A percentile compares a stretch with the other conserved stretches of the same genome.
phyloP scores from a whole-genome alignment of 768 basidiomycete genomes.

The Lenzites betulinus region DNA sequence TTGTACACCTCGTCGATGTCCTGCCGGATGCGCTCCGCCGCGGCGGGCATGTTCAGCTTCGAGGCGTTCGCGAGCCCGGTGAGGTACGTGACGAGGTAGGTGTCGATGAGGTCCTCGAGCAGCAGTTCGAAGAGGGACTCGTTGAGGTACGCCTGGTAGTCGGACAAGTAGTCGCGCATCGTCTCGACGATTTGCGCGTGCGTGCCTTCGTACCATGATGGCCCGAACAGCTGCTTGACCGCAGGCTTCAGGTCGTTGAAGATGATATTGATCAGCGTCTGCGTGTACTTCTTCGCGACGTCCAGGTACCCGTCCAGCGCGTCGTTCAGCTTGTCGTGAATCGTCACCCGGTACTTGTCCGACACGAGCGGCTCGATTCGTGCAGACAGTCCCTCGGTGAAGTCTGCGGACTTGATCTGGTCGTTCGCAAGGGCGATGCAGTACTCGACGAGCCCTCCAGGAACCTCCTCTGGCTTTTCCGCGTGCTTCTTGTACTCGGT shows the following conservation, averaged over 20 bases:
- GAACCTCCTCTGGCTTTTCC: conserved; percentile 86
- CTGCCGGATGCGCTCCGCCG: conserved; percentile 78
- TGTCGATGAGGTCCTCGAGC: conserved; percentile 88
- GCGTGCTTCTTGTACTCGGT: conserved; percentile 83
- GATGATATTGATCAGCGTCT: conserved; percentile 90
- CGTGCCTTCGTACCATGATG: conserved; percentile 87
- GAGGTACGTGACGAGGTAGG: conserved; percentile 88
- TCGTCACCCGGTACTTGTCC: conserved; percentile 83
- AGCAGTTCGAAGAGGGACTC: conserved; percentile 88
- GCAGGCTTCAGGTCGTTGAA: conserved; percentile 94
- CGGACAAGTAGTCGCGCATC: conserved; percentile 94
- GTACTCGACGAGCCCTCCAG: conserved; percentile 92
- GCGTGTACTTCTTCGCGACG: conserved; percentile 96
- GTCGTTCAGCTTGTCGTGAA: conserved; percentile 87
- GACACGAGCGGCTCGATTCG: conserved; percentile 91
- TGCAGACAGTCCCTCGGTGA: conserved; percentile 80
- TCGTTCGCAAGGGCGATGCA: conserved; percentile 97
- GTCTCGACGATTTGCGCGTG: conserved; percentile 91
- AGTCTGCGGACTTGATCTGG: conserved; percentile 95
- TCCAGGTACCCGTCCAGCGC: conserved; percentile 98
- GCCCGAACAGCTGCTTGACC: conserved; percentile 80
- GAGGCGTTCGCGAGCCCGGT: conserved; percentile 80
- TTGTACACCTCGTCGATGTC: conserved; percentile 78
- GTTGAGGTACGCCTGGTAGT: conserved; percentile 91
- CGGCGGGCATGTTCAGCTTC: conserved; percentile 85